These are phyloP conservation scores for Eucalyptus decipiens DNA, from an alignment of 345 rosid species.

Conservation along the genomic window DNA sequence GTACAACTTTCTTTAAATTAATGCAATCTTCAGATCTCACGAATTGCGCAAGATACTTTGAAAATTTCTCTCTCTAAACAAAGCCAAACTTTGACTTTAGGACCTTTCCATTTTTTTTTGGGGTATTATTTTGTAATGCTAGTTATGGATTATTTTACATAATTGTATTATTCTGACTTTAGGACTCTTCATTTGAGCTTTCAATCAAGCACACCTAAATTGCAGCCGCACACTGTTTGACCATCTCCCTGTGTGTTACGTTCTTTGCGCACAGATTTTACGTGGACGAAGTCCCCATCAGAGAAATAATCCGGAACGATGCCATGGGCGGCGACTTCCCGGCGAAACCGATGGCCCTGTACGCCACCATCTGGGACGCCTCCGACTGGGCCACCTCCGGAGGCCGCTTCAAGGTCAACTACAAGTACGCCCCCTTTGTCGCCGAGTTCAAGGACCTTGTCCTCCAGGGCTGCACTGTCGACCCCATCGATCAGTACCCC, in stretches of 20 bases:
- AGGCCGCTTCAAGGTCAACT: conserved; percentile 61
- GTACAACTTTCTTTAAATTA: not conserved
- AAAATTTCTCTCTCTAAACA: not conserved
- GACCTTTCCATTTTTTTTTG: not conserved
- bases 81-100: not conserved
- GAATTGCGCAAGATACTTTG: not conserved
- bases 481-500: conserved; percentile 38
- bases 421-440: conserved; percentile 64
- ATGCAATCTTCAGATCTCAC: not conserved
- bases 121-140: not conserved
- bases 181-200: no score
- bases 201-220: no score
- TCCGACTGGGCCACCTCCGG: conserved; percentile 92
- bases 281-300: conserved; percentile 75
- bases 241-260: not conserved
- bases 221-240: not conserved
- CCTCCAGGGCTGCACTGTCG: conserved; percentile 59
- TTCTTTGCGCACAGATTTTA: conserved; percentile 41
- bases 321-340: conserved; percentile 84
- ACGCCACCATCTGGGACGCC: conserved; percentile 97
- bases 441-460: conserved; percentile 58
- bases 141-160: not conserved
- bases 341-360: conserved; percentile 76
- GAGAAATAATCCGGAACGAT: conserved; percentile 51
- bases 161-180: not conserved